Conservation (phyloP, 352 stramenopile genomes). For the Globisporangium yorkense region DNA sequence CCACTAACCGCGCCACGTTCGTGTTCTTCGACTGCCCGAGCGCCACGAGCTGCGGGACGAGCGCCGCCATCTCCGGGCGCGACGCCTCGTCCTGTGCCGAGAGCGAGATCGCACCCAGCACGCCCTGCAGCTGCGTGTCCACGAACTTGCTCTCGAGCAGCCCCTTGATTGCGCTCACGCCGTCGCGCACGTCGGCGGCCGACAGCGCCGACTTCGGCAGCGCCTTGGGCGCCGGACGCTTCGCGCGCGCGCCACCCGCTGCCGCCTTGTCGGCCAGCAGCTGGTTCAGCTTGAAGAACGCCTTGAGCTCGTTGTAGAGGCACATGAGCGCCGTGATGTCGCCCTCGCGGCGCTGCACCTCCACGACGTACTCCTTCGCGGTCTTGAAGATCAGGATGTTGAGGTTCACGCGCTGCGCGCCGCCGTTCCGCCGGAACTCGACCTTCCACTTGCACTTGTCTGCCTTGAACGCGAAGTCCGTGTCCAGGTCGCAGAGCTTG, state of each 20-base stretch:
- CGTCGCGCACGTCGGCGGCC: slow-evolving; percentile 42
- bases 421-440: slow-evolving; percentile 49
- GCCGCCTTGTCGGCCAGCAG: slow-evolving; percentile 57
- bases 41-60: slow-evolving; percentile 64
- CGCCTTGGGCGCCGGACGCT: slow-evolving; percentile 63
- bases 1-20: slow-evolving; percentile 56
- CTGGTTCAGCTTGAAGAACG: slow-evolving; percentile 69
- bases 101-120: slow-evolving; percentile 76
- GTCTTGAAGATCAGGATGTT: slow-evolving; percentile 81
- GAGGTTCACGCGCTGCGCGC: slow-evolving; percentile 55
- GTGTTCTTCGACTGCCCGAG: slow-evolving; percentile 60
- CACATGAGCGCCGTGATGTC: slow-evolving; percentile 82
- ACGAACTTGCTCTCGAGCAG: slow-evolving; percentile 73
- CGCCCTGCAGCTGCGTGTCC: slow-evolving; percentile 77
- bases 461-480: slow-evolving; percentile 79
- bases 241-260: slow-evolving; percentile 33
- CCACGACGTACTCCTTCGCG: slow-evolving; percentile 66
- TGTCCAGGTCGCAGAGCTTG: slow-evolving; percentile 82
- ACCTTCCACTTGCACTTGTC: slow-evolving; percentile 90
- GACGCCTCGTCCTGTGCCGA: slow-evolving; percentile 47
- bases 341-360: slow-evolving; percentile 67
- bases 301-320: slow-evolving; percentile 71
- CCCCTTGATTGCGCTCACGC: slow-evolving; percentile 54
- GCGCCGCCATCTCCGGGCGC: slow-evolving; percentile 47
- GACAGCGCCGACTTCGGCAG: slow-evolving; percentile 43